Conservation (phyloP, 495 filamentous ascomycete genomes). For the Thermochaetoides thermophila region DNA sequence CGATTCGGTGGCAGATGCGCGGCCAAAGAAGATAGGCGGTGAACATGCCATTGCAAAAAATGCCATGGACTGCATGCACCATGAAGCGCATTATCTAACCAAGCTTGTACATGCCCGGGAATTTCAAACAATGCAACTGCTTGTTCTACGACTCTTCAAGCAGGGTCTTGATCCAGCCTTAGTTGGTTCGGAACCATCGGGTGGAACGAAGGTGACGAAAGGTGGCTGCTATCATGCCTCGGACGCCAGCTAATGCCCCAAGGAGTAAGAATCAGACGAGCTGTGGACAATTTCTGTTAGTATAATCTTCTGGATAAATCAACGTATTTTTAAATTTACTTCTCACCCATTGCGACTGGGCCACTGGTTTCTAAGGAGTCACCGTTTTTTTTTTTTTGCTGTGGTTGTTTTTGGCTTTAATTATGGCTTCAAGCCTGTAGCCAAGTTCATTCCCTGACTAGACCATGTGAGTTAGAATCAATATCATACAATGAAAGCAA, state of each 20-base stretch:
- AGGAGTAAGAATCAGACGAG: constrained; percentile 80
- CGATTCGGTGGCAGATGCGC: constrained; percentile 82
- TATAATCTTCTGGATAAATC: neutral
- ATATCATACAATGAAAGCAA: neutral
- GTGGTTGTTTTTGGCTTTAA: no score
- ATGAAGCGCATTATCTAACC: constrained; percentile 77
- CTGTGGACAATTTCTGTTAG: constrained; percentile 19
- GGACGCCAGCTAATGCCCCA: constrained; percentile 86
- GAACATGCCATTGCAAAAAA: constrained; percentile 93
- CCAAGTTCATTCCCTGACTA: constrained; percentile 33
- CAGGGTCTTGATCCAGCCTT: constrained; percentile 95
- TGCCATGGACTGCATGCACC: constrained; percentile 66
- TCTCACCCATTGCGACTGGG: constrained; percentile 33
- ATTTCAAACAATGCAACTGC: constrained; percentile 88
- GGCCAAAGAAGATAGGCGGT: constrained; percentile 78
- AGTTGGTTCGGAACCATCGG: constrained; percentile 73
- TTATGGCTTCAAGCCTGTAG: constrained; percentile 27
- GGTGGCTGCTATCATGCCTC: constrained; percentile 93
- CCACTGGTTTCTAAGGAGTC: constrained; percentile 24
- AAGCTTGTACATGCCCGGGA: constrained; percentile 84
- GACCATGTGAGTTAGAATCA: constrained; percentile 17
- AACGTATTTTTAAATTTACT: neutral
- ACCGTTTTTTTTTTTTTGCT: constrained; percentile 23
- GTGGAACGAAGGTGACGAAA: constrained; percentile 74
- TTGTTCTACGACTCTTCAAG: constrained; percentile 94